phyloP scores from a whole-genome alignment of 148 eudicot species.

The Spergularia bocconei region DNA sequence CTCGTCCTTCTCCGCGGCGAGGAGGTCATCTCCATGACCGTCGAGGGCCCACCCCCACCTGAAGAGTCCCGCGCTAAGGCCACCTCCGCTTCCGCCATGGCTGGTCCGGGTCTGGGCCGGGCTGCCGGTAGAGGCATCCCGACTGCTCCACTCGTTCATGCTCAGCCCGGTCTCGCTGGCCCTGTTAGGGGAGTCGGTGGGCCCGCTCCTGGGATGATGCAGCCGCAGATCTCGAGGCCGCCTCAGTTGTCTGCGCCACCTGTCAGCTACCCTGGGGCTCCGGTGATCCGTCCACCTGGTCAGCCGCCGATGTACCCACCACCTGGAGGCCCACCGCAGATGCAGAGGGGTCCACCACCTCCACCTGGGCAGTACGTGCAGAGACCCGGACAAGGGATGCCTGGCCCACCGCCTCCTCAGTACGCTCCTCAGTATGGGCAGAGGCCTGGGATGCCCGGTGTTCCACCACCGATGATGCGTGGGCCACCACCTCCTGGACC shows the following conservation, averaged over 20 bases:
- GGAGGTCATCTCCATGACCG: slow-evolving; percentile 91
- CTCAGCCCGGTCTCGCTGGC: slow-evolving; percentile 85
- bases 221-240: slow-evolving; percentile 87
- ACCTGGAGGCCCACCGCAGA: slow-evolving; percentile 31
- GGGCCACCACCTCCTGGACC: slow-evolving; percentile 46
- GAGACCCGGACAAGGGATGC: slow-evolving; percentile 38
- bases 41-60: slow-evolving; percentile 96
- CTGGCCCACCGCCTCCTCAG: slow-evolving; percentile 38
- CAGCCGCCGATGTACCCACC: slow-evolving; percentile 42
- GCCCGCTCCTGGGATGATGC: slow-evolving; percentile 95
- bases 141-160: slow-evolving; percentile 52
- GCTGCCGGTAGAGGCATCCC: slow-evolving; percentile 83
- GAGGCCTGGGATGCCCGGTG: slow-evolving; percentile 48
- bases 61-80: slow-evolving; percentile 72
- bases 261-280: slow-evolving; percentile 46
- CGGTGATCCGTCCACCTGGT: slow-evolving; percentile 61
- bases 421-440: slow-evolving; percentile 33
- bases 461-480: slow-evolving; percentile 46
- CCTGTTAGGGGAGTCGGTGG: slow-evolving; percentile 93
- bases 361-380: slow-evolving; percentile 49
- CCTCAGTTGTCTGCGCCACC: slow-evolving; percentile 45
- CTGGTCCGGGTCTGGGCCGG: slow-evolving; percentile 77
- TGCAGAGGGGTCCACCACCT: slow-evolving; percentile 43
- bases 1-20: slow-evolving; percentile 88
- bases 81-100: slow-evolving; percentile 36